These are phyloP conservation scores for Lophium mytilinum DNA, from an alignment of 495 filamentous ascomycete species.

Conservation along the genomic window DNA sequence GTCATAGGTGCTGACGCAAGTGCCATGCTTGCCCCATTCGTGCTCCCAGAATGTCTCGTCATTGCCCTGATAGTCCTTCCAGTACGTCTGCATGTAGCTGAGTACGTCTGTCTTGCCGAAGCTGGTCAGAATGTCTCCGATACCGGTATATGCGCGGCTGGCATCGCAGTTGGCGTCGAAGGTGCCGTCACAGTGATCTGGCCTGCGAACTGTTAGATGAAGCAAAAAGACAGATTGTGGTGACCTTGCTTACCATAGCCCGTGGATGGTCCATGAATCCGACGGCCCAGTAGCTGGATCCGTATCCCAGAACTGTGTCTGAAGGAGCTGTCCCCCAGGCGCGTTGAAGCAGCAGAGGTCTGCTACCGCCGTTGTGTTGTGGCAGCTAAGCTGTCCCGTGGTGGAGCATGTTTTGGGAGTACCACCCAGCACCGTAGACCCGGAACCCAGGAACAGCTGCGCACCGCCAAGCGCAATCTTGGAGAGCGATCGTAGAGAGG, in stretches of 20 bases:
- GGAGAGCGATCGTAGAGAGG: constrained; percentile 18
- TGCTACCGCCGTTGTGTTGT: constrained; percentile 45
- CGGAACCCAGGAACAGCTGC: constrained; percentile 18
- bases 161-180: constrained; percentile 67
- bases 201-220: constrained; percentile 34
- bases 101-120: constrained; percentile 56
- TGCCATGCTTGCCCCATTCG: constrained; percentile 83
- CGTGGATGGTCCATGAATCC: constrained; percentile 81
- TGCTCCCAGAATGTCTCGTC: constrained; percentile 71
- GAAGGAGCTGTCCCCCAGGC: constrained; percentile 63
- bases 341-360: constrained; percentile 70
- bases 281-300: constrained; percentile 59
- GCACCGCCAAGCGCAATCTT: constrained; percentile 24
- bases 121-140: constrained; percentile 56
- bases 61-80: constrained; percentile 59
- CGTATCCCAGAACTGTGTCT: constrained; percentile 85
- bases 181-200: constrained; percentile 78
- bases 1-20: constrained; percentile 62
- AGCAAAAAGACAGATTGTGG: neutral
- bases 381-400: constrained; percentile 47
- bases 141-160: constrained; percentile 60
- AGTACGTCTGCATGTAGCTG: constrained; percentile 68
- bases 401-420: constrained; percentile 35
- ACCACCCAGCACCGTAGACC: constrained; percentile 15
- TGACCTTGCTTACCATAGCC: constrained; percentile 49